A percentile compares a stretch with the other conserved stretches of the same genome.
Conservation (phyloP, 2,329 filamentous ascomycete species). For the Setomelanomma holmii region DNA sequence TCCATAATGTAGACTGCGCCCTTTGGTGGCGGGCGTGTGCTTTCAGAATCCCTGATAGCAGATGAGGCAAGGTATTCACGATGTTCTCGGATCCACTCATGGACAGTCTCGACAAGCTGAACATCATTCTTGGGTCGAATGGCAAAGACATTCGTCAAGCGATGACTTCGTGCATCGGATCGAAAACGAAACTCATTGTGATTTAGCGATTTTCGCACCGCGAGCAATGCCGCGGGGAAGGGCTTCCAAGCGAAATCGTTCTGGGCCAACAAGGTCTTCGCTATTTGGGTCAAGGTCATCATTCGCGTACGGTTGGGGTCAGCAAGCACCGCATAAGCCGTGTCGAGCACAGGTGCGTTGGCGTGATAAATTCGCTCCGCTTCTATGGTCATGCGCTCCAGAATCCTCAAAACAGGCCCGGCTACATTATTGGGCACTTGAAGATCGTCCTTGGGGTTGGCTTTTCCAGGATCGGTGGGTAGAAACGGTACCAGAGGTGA, state of each 20-base stretch:
- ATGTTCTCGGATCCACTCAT: slow-evolving; percentile 62
- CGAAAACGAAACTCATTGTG: slow-evolving; percentile 68
- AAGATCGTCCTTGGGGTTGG: slow-evolving; percentile 39
- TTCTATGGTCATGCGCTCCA: slow-evolving; percentile 54
- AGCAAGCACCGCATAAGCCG: slow-evolving; percentile 57
- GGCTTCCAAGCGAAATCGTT: slow-evolving; percentile 36
- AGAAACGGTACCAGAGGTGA: slow-evolving; percentile 59
- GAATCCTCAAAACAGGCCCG: slow-evolving; percentile 52
- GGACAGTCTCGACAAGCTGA: slow-evolving; percentile 58
- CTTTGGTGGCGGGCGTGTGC: slow-evolving; percentile 1
- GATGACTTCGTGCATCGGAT: slow-evolving; percentile 58
- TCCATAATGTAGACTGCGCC: slow-evolving; percentile 40
- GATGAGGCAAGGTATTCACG: slow-evolving; percentile 54
- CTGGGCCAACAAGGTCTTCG: slow-evolving; percentile 49
- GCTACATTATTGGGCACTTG: slow-evolving; percentile 56
- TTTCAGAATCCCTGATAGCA: slow-evolving; percentile 6
- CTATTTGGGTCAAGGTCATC: slow-evolving; percentile 57
- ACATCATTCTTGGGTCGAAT: slow-evolving; percentile 66
- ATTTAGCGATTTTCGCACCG: slow-evolving; percentile 71
- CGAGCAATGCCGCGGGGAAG: slow-evolving; percentile 64
- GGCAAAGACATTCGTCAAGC: slow-evolving; percentile 66
- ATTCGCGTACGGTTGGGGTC: slow-evolving; percentile 53
- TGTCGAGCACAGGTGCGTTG: slow-evolving; percentile 56
- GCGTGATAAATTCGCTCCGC: slow-evolving; percentile 57
- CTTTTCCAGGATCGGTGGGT: slow-evolving; percentile 48